Conservation (phyloP, 2,329 filamentous ascomycete species). For the Chaetomium olivaceum region DNA sequence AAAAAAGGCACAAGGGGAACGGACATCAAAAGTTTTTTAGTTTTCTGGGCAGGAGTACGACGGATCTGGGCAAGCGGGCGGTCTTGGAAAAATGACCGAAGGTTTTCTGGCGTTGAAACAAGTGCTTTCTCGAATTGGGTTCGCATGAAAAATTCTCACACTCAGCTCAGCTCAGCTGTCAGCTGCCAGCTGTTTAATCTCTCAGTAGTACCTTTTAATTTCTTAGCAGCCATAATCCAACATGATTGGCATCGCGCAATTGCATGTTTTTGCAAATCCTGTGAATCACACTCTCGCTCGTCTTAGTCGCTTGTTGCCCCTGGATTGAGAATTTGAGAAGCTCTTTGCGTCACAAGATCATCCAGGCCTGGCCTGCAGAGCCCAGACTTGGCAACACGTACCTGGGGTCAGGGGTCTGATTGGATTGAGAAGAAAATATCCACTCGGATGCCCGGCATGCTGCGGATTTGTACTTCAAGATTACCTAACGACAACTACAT, state of each 20-base stretch:
- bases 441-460: conserved; percentile 1
- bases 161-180: neutral
- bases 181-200: neutral
- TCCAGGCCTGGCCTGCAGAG: neutral
- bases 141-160: neutral
- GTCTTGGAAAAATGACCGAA: neutral
- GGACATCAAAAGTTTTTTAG: conserved; percentile 14
- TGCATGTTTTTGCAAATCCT: neutral
- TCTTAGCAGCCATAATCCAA: neutral
- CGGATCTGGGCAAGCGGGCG: neutral
- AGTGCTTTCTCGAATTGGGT: neutral
- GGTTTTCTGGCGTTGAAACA: conserved; percentile 6
- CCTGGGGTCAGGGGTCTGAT: neutral
- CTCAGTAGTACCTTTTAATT: conserved; percentile 1
- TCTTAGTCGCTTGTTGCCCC: neutral
- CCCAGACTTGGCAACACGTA: neutral
- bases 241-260: conserved; percentile 1
- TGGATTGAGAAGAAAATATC: neutral
- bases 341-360: conserved; percentile 7
- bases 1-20: neutral
- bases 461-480: neutral
- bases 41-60: neutral
- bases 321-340: neutral
- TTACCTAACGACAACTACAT: neutral
- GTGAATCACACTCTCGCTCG: neutral